Evolutionary conservation across 2,329 filamentous ascomycete species (phyloP), one percentile per base, ranked within the genome.

Genomic region (Plenodomus tracheiphilus): DNA sequence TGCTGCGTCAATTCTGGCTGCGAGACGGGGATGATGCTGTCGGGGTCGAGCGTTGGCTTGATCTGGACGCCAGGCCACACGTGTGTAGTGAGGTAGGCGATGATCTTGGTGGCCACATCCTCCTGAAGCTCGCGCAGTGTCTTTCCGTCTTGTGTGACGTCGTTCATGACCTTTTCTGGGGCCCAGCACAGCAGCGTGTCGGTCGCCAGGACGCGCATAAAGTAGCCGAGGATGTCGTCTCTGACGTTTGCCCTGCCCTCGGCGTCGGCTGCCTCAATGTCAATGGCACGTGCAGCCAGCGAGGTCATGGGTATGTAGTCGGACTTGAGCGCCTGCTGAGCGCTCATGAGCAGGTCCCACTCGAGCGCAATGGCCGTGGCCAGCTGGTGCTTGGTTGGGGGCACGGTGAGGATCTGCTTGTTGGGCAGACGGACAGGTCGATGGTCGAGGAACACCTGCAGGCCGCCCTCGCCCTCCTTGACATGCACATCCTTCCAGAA

Each of bases 101-200:
- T 84, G 38, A 96, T 86, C 22, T 85, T 83, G 53, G 84, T 77
- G 0, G 91, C 86, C 0, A 84, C 81, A 34, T 81, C 77, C 62
- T 85, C 82, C 75, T 99, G 94, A 17, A 86, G 76, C 39, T 88
- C 81, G 15, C 91, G 81, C 43, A 99, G 79, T 7, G 81, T 84
- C 30, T 76, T 76, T 4, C 77, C 78, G 22, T 69, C 52, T 39
- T 64, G 64, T 19, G 59, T 53, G 3, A 77, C 71, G 35, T 84
- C 70, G 68, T 81, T 73, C 50, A 76, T 59, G 39, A 74, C 75
- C 47, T 75, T 75, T 63, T 79, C 79, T 0, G 86, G 86, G 16
- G 84, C 91, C 89, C 91, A 96, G 81, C 93, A 97, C 1, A 99
- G 83, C 30, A 97, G 76, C 0, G 90, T 92, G 74, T 99, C 94